phyloP scores from a whole-genome alignment of 1,139 yeast species.

The Pneumocystis jirovecii region DNA sequence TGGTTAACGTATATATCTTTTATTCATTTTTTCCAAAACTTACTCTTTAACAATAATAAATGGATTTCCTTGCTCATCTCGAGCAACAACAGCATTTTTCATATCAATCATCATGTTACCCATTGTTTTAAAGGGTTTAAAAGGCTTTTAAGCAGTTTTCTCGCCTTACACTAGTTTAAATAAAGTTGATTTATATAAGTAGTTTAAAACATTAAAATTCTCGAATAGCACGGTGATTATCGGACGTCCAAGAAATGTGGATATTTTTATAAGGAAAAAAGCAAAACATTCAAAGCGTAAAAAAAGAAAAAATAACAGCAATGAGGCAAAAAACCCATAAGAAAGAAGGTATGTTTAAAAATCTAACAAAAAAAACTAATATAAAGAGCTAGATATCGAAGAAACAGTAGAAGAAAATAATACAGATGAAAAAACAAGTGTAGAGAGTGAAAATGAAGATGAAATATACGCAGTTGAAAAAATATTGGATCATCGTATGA shows the following conservation, averaged over 20 bases:
- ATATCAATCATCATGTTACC: conserved; percentile 67
- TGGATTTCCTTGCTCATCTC: conserved; percentile 98
- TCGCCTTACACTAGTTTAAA: background rate
- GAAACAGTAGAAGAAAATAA: background rate
- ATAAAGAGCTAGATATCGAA: background rate
- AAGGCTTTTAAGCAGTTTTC: background rate
- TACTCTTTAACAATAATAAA: conserved; percentile 84
- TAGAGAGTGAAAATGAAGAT: conserved; percentile 1
- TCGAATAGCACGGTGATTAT: background rate
- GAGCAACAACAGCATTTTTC: conserved; percentile 96
- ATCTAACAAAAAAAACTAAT: background rate
- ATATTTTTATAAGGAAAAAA: background rate
- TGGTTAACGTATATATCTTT: background rate
- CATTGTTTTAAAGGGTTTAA: background rate
- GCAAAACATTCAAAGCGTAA: background rate
- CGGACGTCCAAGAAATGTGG: background rate
- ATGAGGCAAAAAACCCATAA: background rate
- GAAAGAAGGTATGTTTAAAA: background rate
- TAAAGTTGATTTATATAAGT: background rate
- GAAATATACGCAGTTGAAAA: background rate
- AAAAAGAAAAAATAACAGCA: background rate
- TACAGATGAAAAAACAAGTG: background rate
- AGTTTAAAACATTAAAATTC: background rate
- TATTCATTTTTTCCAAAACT: conserved; percentile 7
- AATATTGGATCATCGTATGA: background rate